Conservation (phyloP, 306 rosid species). For the Cucumis sativus region DNA sequence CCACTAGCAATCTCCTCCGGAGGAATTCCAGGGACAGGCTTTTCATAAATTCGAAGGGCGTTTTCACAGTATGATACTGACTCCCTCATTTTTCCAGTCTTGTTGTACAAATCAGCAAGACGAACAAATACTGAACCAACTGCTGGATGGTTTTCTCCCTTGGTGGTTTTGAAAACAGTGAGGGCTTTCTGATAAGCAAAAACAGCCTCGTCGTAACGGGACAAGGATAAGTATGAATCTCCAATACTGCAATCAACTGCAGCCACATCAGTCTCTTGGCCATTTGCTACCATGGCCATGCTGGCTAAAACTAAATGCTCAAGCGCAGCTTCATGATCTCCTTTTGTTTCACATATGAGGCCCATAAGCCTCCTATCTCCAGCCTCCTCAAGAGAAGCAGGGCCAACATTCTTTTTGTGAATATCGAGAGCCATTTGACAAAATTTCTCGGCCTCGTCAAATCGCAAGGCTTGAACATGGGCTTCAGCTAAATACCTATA, state of each 20-base stretch:
- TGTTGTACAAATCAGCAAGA: conserved; percentile 68
- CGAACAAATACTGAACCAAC: conserved; percentile 73
- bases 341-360: conserved; percentile 81
- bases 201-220: conserved; percentile 72
- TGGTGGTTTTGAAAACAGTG: conserved; percentile 55
- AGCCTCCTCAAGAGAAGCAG: conserved; percentile 77
- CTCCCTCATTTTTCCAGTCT: conserved; percentile 65
- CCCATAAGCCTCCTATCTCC: conserved; percentile 96
- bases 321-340: conserved; percentile 79
- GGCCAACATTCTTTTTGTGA: conserved; percentile 55
- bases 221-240: conserved; percentile 65
- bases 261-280: conserved; percentile 81
- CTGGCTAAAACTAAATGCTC: conserved; percentile 90
- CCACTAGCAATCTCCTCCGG: conserved; percentile 80
- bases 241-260: conserved; percentile 87
- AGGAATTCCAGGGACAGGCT: conserved; percentile 58
- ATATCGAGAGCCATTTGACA: conserved; percentile 79
- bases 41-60: conserved; percentile 78
- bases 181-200: conserved; percentile 82
- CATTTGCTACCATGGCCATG: conserved; percentile 79
- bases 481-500: conserved; percentile 92
- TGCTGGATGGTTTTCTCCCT: conserved; percentile 87
- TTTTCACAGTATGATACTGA: conserved; percentile 69
- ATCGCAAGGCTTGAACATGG: conserved; percentile 72
- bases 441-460: conserved; percentile 69